Evolutionary conservation across 2,329 filamentous ascomycete species (phyloP), one percentile per base, ranked within the genome.

Genomic region (Colletotrichum sp.): DNA sequence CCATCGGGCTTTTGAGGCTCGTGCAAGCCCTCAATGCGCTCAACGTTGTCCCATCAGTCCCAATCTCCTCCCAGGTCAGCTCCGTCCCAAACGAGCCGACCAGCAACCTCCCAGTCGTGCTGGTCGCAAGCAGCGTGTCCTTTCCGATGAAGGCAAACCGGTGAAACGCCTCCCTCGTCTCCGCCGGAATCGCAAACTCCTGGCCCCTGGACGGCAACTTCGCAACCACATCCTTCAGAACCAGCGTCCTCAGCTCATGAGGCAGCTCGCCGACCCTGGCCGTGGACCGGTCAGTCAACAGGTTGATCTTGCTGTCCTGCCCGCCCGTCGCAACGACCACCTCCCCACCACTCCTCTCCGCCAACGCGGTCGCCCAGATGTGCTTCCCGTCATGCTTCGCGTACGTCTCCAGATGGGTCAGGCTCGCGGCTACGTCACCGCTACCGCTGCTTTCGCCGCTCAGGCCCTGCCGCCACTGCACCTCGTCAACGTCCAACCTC

Each of bases 371-470:
- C 0, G 96, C 93, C 96, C 96, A 99, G 8, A 99, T 92, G 81
- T 98, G 96, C 84, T 98, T 99, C 8, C 97, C 97, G 39, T 88
- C 89, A 82, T 99, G 96, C 75, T 92, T 90, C 4, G 90, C 88
- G 66, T 92, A 90, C 9, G 89, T 91, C 3, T 88, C 86, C 3
- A 88, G 81, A 67, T 94, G 90, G 15, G 83, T 83, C 59, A 95
- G 82, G 7, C 78, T 83, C 1, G 72, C 60, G 5, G 26, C 59
- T 32, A 52, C 64, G 18, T 76, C 74, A 39, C 63, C 21, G 26
- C 34, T 32, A 52, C 64, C 4, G 78, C 79, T 3, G 10, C 61
- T 36, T 36, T 36, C 28, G 55, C 36, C 18, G 32, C 28, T 36
- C 57, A 75, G 57, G 28, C 57, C 78, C 64, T 6, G 63, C 64